These are phyloP conservation scores for Linnemannia zychae DNA, from an alignment of 192 early-diverging fungal genomes.

Conservation along the genomic window DNA sequence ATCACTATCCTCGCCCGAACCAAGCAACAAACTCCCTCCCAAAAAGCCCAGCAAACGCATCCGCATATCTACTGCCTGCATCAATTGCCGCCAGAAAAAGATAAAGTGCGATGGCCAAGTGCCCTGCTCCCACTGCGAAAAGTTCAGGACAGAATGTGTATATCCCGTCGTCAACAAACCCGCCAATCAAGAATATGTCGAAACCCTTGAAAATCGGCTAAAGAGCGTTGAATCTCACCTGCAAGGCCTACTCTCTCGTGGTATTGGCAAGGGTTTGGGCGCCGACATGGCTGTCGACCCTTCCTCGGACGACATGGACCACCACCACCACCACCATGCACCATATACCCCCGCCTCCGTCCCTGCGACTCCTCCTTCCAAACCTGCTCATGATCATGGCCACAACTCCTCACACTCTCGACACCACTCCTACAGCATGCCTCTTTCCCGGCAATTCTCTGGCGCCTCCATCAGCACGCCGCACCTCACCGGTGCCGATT, in stretches of 20 bases:
- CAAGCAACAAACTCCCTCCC: conserved; percentile 30
- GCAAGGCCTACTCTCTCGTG: conserved; percentile 48
- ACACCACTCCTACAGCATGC: background rate
- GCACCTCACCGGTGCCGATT: conserved; percentile 18
- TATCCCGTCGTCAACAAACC: conserved; percentile 47
- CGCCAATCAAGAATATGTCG: conserved; percentile 56
- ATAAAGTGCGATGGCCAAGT: conserved; percentile 60
- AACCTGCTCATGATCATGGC: conserved; percentile 9
- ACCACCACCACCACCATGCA: background rate
- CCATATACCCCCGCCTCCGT: conserved; percentile 54
- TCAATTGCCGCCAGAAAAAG: conserved; percentile 60
- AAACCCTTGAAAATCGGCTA: conserved; percentile 52
- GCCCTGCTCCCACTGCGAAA: conserved; percentile 60
- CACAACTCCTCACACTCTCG: conserved; percentile 5
- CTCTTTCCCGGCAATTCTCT: conserved; percentile 30
- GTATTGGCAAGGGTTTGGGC: conserved; percentile 28
- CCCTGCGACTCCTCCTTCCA: conserved; percentile 47
- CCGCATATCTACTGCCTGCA: conserved; percentile 60
- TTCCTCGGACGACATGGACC: conserved; percentile 5
- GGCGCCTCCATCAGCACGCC: conserved; percentile 36
- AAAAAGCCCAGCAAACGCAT: conserved; percentile 56
- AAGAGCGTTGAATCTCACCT: conserved; percentile 53
- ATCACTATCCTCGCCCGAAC: conserved; percentile 18
- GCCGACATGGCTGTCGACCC: background rate
- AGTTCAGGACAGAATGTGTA: conserved; percentile 39